Evolutionary conservation across 345 rosid genomes (phyloP).

Genomic region (Lepidium didymum): DNA sequence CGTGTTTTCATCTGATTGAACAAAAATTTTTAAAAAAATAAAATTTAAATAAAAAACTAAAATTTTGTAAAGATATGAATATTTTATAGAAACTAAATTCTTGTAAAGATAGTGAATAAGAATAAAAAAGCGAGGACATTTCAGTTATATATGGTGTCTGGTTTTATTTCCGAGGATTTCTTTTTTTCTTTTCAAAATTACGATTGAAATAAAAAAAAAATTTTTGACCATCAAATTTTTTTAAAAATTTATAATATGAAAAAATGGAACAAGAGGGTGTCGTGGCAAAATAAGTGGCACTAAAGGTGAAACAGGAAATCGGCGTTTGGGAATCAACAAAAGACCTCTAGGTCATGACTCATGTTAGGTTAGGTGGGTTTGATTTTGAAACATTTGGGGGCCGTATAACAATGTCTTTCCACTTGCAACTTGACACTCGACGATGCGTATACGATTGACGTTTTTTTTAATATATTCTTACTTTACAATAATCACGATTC

Average conservation of each 20-base stretch:
- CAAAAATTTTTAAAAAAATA: too few species aligned
- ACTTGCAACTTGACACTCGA: conserved; percentile 13
- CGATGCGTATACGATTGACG: conserved; percentile 4
- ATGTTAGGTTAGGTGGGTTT: conserved; percentile 16
- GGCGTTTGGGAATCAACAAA: conserved; percentile 10
- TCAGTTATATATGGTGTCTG: neutral
- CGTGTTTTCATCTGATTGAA: too few species aligned
- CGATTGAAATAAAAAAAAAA: neutral
- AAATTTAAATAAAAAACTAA: too few species aligned
- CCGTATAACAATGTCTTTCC: conserved; percentile 6
- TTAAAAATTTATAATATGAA: neutral
- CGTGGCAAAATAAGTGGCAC: conserved; percentile 10
- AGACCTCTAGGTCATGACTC: neutral
- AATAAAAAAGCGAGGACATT: neutral
- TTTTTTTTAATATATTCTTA: neutral
- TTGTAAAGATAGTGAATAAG: neutral
- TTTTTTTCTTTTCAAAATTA: too few species aligned
- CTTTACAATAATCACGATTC: neutral
- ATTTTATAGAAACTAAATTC: too few species aligned
- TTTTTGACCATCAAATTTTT: too few species aligned
- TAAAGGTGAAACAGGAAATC: neutral
- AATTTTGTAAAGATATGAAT: too few species aligned
- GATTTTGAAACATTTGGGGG: conserved; percentile 9
- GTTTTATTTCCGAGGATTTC: neutral
- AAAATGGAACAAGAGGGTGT: neutral